These are phyloP conservation scores for Mucor piriformis DNA, from an alignment of 371 early-diverging fungal species.

Conservation along the genomic window DNA sequence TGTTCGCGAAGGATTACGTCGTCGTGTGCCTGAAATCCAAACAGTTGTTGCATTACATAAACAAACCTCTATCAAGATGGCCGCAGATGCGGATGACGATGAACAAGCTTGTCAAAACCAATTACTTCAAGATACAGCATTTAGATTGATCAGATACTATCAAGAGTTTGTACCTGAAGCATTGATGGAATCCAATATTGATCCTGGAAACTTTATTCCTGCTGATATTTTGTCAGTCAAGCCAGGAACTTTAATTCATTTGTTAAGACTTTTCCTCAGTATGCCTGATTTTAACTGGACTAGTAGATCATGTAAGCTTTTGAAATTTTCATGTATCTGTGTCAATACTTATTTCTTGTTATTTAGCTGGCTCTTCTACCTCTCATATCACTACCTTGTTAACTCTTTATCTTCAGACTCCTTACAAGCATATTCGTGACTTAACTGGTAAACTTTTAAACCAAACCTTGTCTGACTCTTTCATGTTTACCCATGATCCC, in stretches of 20 bases:
- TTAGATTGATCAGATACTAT: constrained; percentile 69
- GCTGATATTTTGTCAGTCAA: constrained; percentile 59
- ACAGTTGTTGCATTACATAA: constrained; percentile 62
- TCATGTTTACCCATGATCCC: constrained; percentile 67
- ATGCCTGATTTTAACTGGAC: constrained; percentile 74
- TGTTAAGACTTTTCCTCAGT: constrained; percentile 63
- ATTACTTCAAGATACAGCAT: constrained; percentile 56
- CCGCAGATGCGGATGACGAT: constrained; percentile 28
- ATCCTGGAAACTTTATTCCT: constrained; percentile 77
- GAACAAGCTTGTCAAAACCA: constrained; percentile 42
- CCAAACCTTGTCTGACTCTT: constrained; percentile 59
- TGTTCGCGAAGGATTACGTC: constrained; percentile 64
- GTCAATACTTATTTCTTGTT: neutral
- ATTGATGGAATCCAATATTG: constrained; percentile 72
- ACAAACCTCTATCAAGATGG: constrained; percentile 21
- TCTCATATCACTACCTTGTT: constrained; percentile 66
- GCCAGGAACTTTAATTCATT: constrained; percentile 58
- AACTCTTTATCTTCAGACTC: constrained; percentile 58
- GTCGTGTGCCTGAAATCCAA: constrained; percentile 78
- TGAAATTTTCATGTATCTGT: neutral
- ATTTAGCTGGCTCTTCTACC: constrained; percentile 47
- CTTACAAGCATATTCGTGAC: constrained; percentile 50
- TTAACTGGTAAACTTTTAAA: constrained; percentile 53
- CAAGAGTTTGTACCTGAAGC: constrained; percentile 69
- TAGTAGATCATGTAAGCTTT: constrained; percentile 52